Evolutionary conservation across 352 stramenopile genomes (phyloP).

Genomic region (Blastocystis sp.): DNA sequence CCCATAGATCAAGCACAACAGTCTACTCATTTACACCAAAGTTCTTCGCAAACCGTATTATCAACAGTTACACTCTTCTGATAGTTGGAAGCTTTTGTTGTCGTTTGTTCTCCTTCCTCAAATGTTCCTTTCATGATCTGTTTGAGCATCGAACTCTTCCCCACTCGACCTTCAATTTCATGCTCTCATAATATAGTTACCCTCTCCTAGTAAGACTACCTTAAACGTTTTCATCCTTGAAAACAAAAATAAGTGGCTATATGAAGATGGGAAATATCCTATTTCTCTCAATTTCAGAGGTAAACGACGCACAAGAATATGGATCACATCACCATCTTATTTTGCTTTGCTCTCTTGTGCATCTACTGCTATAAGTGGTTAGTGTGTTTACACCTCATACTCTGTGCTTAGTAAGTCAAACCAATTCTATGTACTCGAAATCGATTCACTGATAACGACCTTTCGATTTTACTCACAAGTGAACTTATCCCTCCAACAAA

Average conservation of each 20-base stretch:
- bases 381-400: no score
- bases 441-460: no score
- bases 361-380: no score
- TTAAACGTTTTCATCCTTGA: neutral
- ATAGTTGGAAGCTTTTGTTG: slow-evolving; percentile 38
- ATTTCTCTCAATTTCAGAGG: no score
- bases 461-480: no score
- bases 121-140: slow-evolving; percentile 41
- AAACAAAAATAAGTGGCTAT: no score
- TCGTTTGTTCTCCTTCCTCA: slow-evolving; percentile 3
- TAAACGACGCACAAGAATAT: no score
- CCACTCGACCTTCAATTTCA: neutral
- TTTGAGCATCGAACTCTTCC: slow-evolving; percentile 51
- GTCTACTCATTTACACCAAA: neutral
- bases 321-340: no score
- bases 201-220: slow-evolving; percentile 38
- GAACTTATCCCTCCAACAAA: neutral
- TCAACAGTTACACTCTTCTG: slow-evolving; percentile 17
- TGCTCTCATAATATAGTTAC: neutral
- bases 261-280: no score
- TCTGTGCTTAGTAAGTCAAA: no score
- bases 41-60: neutral
- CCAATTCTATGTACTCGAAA: no score
- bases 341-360: no score
- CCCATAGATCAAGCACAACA: slow-evolving; percentile 24